Percentiles rank a stretch among this genome's conserved stretches.
Evolutionary conservation across 257 asterid genomes (phyloP).

Genomic region (Anisodus acutangulus): DNA sequence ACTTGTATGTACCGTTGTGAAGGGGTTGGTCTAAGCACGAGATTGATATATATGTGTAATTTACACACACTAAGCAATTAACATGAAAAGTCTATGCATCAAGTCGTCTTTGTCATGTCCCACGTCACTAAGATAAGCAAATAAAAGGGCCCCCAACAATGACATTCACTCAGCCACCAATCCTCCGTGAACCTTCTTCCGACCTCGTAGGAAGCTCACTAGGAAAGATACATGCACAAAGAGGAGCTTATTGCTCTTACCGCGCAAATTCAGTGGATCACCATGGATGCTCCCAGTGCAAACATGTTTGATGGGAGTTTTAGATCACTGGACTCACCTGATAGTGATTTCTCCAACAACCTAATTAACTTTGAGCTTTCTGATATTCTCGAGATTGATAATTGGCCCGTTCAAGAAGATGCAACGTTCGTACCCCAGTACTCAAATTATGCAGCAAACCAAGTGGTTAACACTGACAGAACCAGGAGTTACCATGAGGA

Average conservation of each 20-base stretch:
- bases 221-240: constrained; percentile 41
- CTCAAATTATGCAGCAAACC: constrained; percentile 38
- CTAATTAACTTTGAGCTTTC: constrained; percentile 52
- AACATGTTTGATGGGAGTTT: constrained; percentile 33
- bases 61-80: background rate
- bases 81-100: constrained; percentile 52
- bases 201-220: constrained; percentile 56
- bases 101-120: constrained; percentile 56
- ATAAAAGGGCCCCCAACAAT: constrained; percentile 22
- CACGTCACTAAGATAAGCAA: constrained; percentile 23
- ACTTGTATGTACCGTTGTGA: constrained; percentile 20
- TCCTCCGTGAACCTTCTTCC: constrained; percentile 65
- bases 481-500: constrained; percentile 42
- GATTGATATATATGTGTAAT: constrained; percentile 33
- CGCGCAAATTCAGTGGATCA: background rate
- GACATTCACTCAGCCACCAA: constrained; percentile 15
- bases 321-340: constrained; percentile 30
- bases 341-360: constrained; percentile 8
- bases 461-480: constrained; percentile 16
- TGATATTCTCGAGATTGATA: constrained; percentile 61
- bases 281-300: constrained; percentile 48
- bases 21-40: constrained; percentile 52
- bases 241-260: constrained; percentile 7
- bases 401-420: constrained; percentile 60
- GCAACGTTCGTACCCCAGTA: constrained; percentile 42